Base-by-base conservation (phyloP, 2,329 filamentous ascomycete genomes). In the Hypoxylon sp. region DNA sequence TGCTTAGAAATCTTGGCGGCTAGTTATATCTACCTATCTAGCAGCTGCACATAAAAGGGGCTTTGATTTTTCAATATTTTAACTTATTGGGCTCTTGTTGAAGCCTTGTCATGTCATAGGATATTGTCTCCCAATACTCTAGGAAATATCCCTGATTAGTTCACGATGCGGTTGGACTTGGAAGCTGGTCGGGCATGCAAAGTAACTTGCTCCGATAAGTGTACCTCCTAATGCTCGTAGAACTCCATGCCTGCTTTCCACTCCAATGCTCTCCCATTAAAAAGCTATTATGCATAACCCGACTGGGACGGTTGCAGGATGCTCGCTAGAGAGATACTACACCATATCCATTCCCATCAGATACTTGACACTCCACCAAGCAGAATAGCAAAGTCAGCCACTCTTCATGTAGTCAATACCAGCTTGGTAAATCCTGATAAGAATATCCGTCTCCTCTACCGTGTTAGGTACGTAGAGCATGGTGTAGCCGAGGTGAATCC, bases 401-500 rank as follows among this genome's bases (percentile, higher is more conserved):
- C 66, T 71, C 24, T 46, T 66, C 66, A 71, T 69, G 33, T 66
- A 71, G 33, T 69, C 69, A 31, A 71, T 55, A 6, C 66, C 57
- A 33, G 69, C 66, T 44, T 71, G 66, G 26, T 37, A 62, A 26
- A 71, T 66, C 39, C 52, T 63, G 11, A 33, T 44, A 5, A 66
- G 19, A 3, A 57, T 46, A 5, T 58, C 39, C 6, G 42, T 58
- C 48, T 71, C 66, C 35, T 69, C 69, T 10, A 66, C 44, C 24
- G 62, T 71, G 59, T 71, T 71, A 2, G 66, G 66, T 46, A 69
- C 69, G 37, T 71, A 71, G 50, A 71, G 65, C 62, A 71, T 53
- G 24, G 65, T 69, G 17, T 33, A 69, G 11, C 68, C 68, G 10
- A 69, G 44, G 19, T 68, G 68, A 37, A 71, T 61, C 68, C 68